A percentile compares a stretch with the other conserved stretches of the same genome.
Evolutionary conservation across 805 yeast species (phyloP).

Genomic region (Cyberlindnera subsufficiens): DNA sequence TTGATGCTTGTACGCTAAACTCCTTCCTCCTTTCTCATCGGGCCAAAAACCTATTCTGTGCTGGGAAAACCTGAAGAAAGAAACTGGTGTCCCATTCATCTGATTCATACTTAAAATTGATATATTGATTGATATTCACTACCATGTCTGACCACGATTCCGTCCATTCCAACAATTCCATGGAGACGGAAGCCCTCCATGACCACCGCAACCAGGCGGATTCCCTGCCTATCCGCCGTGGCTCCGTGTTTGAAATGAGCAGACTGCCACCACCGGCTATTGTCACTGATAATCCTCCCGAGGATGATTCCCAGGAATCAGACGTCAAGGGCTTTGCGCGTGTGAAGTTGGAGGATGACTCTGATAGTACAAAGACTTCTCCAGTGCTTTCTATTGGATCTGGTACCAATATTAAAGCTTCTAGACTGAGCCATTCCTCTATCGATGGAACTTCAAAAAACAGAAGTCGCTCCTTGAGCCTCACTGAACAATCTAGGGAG

Average conservation of each 20-base stretch:
- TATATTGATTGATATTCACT: neutral
- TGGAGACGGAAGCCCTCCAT: constrained; percentile 36
- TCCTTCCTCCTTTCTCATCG: neutral
- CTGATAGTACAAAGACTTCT: constrained; percentile 13
- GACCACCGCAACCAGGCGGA: constrained; percentile 47
- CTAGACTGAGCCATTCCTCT: neutral
- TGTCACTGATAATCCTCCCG: neutral
- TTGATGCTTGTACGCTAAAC: constrained; percentile 2
- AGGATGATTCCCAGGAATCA: neutral
- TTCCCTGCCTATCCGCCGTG: constrained; percentile 30
- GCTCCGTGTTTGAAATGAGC: constrained; percentile 11
- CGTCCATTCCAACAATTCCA: constrained; percentile 22
- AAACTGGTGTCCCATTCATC: neutral
- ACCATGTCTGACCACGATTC: constrained; percentile 25
- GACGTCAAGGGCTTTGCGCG: neutral
- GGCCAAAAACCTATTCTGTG: neutral
- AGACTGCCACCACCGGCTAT: constrained; percentile 21
- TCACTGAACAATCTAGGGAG: constrained; percentile 36
- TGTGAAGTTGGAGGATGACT: constrained; percentile 6
- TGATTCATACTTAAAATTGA: neutral
- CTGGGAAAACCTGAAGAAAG: neutral
- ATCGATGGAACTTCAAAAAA: constrained; percentile 1
- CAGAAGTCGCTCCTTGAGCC: constrained; percentile 24
- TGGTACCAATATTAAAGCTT: neutral
- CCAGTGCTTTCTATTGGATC: too few relatives aligned